Evolutionary conservation across 805 yeast genomes (phyloP), one percentile per base, ranked within the genome.

Genomic region (Lachancea sp.): DNA sequence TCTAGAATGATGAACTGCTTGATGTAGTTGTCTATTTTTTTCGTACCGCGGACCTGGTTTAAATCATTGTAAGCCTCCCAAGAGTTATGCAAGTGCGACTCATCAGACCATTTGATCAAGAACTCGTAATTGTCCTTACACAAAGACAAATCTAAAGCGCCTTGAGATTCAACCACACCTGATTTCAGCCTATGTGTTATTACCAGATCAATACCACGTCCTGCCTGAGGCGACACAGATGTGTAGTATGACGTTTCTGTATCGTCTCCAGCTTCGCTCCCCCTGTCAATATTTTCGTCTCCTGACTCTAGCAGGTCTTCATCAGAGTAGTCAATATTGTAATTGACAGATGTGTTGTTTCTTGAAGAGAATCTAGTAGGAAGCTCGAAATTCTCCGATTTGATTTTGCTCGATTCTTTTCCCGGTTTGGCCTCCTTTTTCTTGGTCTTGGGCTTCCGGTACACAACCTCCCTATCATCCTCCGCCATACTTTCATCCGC

Each of bases 51-150:
- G 46, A 70, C 46, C 21, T 50, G 50, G 17, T 29, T 35, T 37
- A 80, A 55, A 2, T 64, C 60, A 9, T 62, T 64, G 63, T 82
- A 88, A 2, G 75, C 60, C 58, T 89, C 96, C 97, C 97, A 92
- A 0, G 96, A 81, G 61, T 90, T 92, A 64, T 92, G 99, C 46
- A 92, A 69, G 65, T 92, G 97, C 11, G 97, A 84, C 46, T 78
- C 70, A 40, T 76, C 85, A 15, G 75, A 70, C 98, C 99, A 92
- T 65, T 92, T 92, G 51, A 92, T 74, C 50, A 77, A 65, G 36
- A 76, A 72, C 49, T 74, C 75, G 53, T 70, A 80, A 45, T 75
- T 78, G 38, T 67, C 65, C 51, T 81, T 82, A 30, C 85, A 80
- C 34, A 70, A 73, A 35, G 67, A 61, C 12, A 77, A 47, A 40